Base-by-base conservation (phyloP, 148 eudicot genomes). In the Spergularia bocconei region DNA sequence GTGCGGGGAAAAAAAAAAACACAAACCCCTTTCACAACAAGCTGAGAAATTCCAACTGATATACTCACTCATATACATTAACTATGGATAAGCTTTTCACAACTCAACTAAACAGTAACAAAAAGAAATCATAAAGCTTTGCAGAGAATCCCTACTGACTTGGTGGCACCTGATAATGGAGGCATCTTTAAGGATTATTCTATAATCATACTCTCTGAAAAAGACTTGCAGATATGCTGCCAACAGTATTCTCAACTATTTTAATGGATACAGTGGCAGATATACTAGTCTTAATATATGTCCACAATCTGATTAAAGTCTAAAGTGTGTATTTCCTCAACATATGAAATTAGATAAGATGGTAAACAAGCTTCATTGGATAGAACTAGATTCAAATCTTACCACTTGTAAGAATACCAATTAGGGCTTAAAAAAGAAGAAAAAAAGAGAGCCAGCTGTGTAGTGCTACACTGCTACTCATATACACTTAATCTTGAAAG, bases 371-470 rank as follows among this genome's bases (percentile, higher is more conserved):
- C 20, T 53, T 69, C 14, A 69, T 69, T 69, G 72, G 61, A 52
- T 53, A 25, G 47, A 25, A 53, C 3, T 53, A 15, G 72, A 69
- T 69, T 69, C 72, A 69, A 8, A 69, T 69, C 60, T 69, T 29
- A 52, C 72, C 25, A 69, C 56, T 52, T 69, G 72, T 50, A 23
- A 6, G 12, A 21, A 25, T 17, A 52, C 57, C 72, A 52, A 69
- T 69, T 13, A 69, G 13, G 58, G 72, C n/a, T 23, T 23, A 23
- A 23, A 23, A 23, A 23, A 23, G 25, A 23, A 23, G 25, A 23
- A 23, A 1, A 23, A 23, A 23, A 23, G 1, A 23, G 25, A 23
- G 25, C 25, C 25, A 23, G 25, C 25, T 23, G 25, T 23, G 25
- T 23, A 23, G 25, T 23, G 25, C n/a, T 50, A 15, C 23, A 69